These are phyloP conservation scores for Angomonas deanei DNA, from an alignment of 208 protist species.

Conservation along the genomic window DNA sequence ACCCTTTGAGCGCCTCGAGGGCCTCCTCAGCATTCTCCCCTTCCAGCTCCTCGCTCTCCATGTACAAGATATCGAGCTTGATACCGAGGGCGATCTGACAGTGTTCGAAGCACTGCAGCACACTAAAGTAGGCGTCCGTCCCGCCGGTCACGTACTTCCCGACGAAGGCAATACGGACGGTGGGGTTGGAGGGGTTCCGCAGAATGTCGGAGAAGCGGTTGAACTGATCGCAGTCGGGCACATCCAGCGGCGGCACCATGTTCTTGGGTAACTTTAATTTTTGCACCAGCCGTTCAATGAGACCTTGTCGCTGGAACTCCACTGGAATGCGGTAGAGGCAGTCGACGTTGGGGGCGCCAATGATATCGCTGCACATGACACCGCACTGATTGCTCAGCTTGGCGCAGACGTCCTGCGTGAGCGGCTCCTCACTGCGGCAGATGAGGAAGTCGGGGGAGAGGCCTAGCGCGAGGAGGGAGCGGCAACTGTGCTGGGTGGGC, in stretches of 20 bases:
- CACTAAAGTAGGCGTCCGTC: slow-evolving; percentile 97
- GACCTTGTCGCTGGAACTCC: slow-evolving; percentile 87
- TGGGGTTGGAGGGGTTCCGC: slow-evolving; percentile 62
- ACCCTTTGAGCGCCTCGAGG: slow-evolving; percentile 56
- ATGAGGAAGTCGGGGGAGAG: slow-evolving; percentile 98
- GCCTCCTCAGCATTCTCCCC: slow-evolving; percentile 59
- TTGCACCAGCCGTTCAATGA: slow-evolving; percentile 70
- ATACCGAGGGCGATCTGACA: slow-evolving; percentile 86
- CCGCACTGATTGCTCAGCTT: slow-evolving; percentile 98
- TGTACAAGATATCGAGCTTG: slow-evolving; percentile 94
- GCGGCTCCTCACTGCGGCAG: slow-evolving; percentile 91
- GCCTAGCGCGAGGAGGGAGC: slow-evolving; percentile 93
- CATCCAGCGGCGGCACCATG: slow-evolving; percentile 31
- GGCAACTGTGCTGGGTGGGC: slow-evolving; percentile 97
- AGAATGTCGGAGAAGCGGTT: slow-evolving; percentile 69
- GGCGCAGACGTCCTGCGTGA: slow-evolving; percentile 63
- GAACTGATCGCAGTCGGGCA: slow-evolving; percentile 76
- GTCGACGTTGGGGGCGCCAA: slow-evolving; percentile 94
- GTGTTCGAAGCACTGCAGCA: slow-evolving; percentile 97
- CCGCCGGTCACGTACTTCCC: slow-evolving; percentile 97
- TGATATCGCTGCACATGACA: slow-evolving; percentile 91
- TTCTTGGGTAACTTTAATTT: slow-evolving; percentile 63
- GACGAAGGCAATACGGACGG: slow-evolving; percentile 96
- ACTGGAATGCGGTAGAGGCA: slow-evolving; percentile 96
- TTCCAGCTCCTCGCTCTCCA: slow-evolving; percentile 87